Percentiles rank a stretch among this genome's conserved stretches.
Conservation (phyloP, 495 filamentous ascomycete genomes). For the Echria macrotheca region DNA sequence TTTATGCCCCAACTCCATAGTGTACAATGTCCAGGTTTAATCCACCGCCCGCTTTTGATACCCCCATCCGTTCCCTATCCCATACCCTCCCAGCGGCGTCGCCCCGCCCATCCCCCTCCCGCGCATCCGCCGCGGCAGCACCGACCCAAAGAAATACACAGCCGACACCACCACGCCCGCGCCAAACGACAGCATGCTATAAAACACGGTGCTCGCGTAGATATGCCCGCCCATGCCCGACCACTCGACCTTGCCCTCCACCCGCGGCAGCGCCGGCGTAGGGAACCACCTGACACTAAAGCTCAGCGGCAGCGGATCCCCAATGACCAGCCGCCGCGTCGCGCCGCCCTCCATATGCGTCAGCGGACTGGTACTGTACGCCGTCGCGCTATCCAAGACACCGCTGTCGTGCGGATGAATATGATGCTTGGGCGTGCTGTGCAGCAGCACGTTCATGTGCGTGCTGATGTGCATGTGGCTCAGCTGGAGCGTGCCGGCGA, state of each 20-base stretch:
- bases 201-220: slow-evolving; percentile 61
- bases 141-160: slow-evolving; percentile 59
- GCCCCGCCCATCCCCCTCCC: slow-evolving; percentile 48
- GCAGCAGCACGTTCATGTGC: slow-evolving; percentile 78
- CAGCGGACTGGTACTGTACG: slow-evolving; percentile 76
- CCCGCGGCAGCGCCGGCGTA: slow-evolving; percentile 57
- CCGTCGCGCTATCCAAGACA: slow-evolving; percentile 74
- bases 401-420: slow-evolving; percentile 55
- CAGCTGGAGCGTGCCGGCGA: slow-evolving; percentile 82
- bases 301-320: slow-evolving; percentile 73
- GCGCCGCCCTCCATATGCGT: slow-evolving; percentile 48
- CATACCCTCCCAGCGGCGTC: slow-evolving; percentile 42
- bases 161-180: slow-evolving; percentile 49
- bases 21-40: too few species aligned
- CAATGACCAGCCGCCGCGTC: slow-evolving; percentile 68
- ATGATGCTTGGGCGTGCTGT: slow-evolving; percentile 59
- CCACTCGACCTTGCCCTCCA: slow-evolving; percentile 50
- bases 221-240: slow-evolving; percentile 61
- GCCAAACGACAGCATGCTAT: slow-evolving; percentile 53
- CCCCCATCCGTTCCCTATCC: slow-evolving; percentile 51
- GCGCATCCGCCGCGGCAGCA: slow-evolving; percentile 51
- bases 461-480: slow-evolving; percentile 89
- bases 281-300: slow-evolving; percentile 86
- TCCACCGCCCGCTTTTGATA: slow-evolving; percentile 44
- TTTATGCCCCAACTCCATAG: background rate